Evolutionary conservation across 78 protist species (phyloP).

Genomic region (Dictyostelium brefeldianum): DNA sequence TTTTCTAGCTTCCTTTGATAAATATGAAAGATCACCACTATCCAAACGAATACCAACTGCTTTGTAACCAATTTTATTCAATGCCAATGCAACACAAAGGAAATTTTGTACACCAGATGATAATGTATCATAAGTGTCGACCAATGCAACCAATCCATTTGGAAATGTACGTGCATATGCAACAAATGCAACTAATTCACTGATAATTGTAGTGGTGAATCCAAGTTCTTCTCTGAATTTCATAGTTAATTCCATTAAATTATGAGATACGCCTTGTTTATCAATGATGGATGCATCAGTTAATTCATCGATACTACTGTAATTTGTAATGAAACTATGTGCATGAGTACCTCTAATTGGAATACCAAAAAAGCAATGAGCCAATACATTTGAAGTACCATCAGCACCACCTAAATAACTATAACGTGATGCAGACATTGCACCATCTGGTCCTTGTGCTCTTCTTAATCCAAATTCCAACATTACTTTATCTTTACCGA

Average conservation of each 20-base stretch:
- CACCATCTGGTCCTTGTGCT: conserved; percentile 95
- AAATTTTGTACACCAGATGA: conserved; percentile 93
- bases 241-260: conserved; percentile 59
- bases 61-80: conserved; percentile 87
- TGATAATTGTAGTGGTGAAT: conserved; percentile 46
- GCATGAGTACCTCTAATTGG: conserved; percentile 95
- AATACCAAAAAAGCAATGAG: conserved; percentile 84
- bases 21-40: conserved; percentile 94
- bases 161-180: conserved; percentile 97
- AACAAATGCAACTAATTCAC: conserved; percentile 96
- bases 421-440: conserved; percentile 92
- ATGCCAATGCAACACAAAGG: conserved; percentile 90
- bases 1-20: conserved; percentile 79
- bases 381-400: conserved; percentile 91
- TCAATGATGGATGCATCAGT: conserved; percentile 15
- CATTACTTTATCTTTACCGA: conserved; percentile 86
- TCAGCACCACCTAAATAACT: conserved; percentile 94
- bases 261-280: conserved; percentile 25
- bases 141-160: conserved; percentile 91
- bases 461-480: conserved; percentile 96
- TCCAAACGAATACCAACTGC: conserved; percentile 95
- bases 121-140: conserved; percentile 95
- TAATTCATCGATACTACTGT: conserved; percentile 41
- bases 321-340: conserved; percentile 92
- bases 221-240: conserved; percentile 41